phyloP scores from a whole-genome alignment of 2,329 filamentous ascomycete species.

The Aspergillus transmontanensis region DNA sequence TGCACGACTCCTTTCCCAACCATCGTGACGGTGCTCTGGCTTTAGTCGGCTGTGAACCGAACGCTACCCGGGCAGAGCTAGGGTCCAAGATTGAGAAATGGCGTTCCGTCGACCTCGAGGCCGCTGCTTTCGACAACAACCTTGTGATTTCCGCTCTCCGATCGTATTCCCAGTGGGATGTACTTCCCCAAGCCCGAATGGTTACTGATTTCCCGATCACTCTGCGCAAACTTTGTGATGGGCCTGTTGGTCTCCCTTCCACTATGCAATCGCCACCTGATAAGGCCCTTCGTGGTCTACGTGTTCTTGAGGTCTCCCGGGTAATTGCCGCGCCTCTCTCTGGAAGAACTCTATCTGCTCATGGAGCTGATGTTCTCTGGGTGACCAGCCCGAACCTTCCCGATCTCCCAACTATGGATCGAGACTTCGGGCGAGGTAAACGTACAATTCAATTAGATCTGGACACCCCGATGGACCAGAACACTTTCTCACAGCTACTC shows the following conservation, averaged over 20 bases:
- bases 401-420: slow-evolving; percentile 38
- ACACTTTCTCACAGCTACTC: slow-evolving; percentile 33
- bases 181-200: slow-evolving; percentile 48
- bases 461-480: slow-evolving; percentile 22
- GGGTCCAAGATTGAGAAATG: slow-evolving; percentile 41
- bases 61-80: slow-evolving; percentile 43
- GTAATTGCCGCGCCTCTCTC: slow-evolving; percentile 44
- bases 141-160: slow-evolving; percentile 55
- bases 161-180: slow-evolving; percentile 56
- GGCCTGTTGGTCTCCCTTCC: slow-evolving; percentile 9
- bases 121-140: slow-evolving; percentile 40
- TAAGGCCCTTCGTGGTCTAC: slow-evolving; percentile 45
- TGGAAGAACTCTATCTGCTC: slow-evolving; percentile 41
- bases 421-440: slow-evolving; percentile 42
- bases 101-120: slow-evolving; percentile 54
- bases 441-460: slow-evolving; percentile 42
- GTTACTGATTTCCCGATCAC: slow-evolving; percentile 51
- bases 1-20: slow-evolving; percentile 59
- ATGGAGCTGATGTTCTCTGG: slow-evolving; percentile 47
- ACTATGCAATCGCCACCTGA: slow-evolving; percentile 18
- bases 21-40: slow-evolving; percentile 49
- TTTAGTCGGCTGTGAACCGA: slow-evolving; percentile 44
- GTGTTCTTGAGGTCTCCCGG: slow-evolving; percentile 41
- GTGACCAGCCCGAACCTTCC: slow-evolving; percentile 40
- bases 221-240: slow-evolving; percentile 38